Base-by-base conservation (phyloP, 768 basidiomycete species). In the Mycena floridula region DNA sequence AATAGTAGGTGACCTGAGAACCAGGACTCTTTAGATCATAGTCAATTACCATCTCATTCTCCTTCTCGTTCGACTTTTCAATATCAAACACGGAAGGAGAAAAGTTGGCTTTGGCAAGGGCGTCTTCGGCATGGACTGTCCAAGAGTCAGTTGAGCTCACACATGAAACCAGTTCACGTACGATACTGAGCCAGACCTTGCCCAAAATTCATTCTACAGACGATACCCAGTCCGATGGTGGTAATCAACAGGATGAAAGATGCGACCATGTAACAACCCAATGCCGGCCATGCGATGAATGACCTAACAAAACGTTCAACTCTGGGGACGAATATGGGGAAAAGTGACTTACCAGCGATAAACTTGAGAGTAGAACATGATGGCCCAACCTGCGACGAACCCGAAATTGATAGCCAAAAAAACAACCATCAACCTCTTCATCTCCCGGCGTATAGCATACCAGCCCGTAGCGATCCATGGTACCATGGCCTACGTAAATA, bases 391-490 rank as follows among this genome's bases (percentile, higher is more conserved):
- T 0, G 53, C 30, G 23, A 65, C 54, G 45, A 77, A 63, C 30
- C 63, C 38, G 40, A 72, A 57, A 2, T 59, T 65, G 25, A 74
- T 57, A 24, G 50, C 57, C 21, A 79, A 57, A 65, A 79, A 81
- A 4, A 57, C 44, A 21, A 59, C 40, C 61, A 77, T 74, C 38
- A 69, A 37, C 12, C 42, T 40, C 46, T 62, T 72, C 52, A 58
- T 59, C 55, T 82, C 79, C 1, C 59, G 59, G 8, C 68, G 68
- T 18, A 80, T 72, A 11, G 74, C 65, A 47, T 67, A 73, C 74
- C 74, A 79, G 16, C 79, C 79, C 77, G 77, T 57, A n/a, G 62
- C 54, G 15, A 78, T 69, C 77, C 77, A 79, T 2, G 77, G 77
- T 12, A 74, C 42, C 21, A 78, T 59, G 8, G 73, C 54, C 73